Evolutionary conservation across 371 early-diverging fungal species (phyloP).

Genomic region (Syncephalastrum sp.): DNA sequence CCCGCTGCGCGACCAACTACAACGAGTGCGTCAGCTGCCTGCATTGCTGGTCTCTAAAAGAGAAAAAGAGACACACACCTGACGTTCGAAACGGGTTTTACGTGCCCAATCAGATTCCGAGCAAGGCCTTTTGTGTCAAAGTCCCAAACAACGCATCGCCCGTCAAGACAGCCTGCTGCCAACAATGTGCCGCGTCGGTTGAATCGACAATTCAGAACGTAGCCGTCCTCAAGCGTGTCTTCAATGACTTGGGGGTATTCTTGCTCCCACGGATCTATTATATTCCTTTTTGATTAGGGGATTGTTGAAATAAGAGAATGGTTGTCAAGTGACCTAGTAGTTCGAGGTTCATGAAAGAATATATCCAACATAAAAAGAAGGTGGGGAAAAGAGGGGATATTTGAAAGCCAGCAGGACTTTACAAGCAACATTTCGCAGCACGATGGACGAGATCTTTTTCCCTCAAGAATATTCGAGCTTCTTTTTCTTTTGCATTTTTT

Average conservation of each 20-base stretch:
- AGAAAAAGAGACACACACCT: constrained; percentile 51
- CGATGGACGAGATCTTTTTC: no score
- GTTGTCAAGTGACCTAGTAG: no score
- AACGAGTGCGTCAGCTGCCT: neutral
- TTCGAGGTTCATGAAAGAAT: no score
- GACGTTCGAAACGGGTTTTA: constrained; percentile 67
- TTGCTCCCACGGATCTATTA: constrained; percentile 80
- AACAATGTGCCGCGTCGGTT: constrained; percentile 75
- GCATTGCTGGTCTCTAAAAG: neutral
- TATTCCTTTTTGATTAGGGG: no score
- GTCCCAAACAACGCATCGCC: constrained; percentile 86
- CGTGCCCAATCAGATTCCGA: constrained; percentile 72
- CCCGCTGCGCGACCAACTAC: constrained; percentile 73
- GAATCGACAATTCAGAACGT: constrained; percentile 62
- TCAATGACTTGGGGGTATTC: constrained; percentile 83
- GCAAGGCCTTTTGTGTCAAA: constrained; percentile 79
- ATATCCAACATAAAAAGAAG: no score
- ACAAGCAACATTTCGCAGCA: no score
- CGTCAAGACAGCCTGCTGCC: constrained; percentile 82
- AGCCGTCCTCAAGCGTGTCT: constrained; percentile 76
- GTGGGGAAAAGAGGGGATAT: no score
- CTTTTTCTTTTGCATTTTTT: no score
- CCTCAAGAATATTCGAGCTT: no score
- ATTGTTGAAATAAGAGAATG: no score
- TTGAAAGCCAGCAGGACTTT: no score